Evolutionary conservation across 2,329 filamentous ascomycete species (phyloP), one percentile per base, ranked within the genome.

Genomic region (Pestalotiopsis sp.): DNA sequence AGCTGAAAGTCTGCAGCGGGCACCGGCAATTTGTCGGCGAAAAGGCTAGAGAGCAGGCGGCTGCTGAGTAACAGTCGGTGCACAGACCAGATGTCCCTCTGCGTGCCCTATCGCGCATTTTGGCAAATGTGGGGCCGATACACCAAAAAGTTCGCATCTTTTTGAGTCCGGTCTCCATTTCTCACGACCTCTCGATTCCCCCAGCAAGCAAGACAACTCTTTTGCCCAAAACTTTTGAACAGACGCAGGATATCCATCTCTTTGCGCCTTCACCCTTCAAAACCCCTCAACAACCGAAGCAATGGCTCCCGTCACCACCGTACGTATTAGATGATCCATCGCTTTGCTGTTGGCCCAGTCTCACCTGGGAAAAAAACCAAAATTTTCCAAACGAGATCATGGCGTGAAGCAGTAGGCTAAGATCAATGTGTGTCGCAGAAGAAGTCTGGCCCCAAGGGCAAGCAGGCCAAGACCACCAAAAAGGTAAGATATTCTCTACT

Each of bases 351-450:
- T 93, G 89, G 91, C 88, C 87, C 87, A 84, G 82, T 82, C 80
- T 81, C 80, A 77, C 76, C 75, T 74, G 75, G 52, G 23, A n/a
- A 59, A 60, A 7, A n/a, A n/a, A 2, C 11, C 31, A 36, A 36
- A 36, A n/a, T 52, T 52, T 52, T 59, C 27, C 45, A 20, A 74
- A 76, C 75, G 78, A 81, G 82, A 84, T 82, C 77, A 84, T 84
- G 84, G 86, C 86, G 82, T 85, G 81, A 89, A 92, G 90, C 95
- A 98, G 95, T 97, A 98, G 95, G 96, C 95, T 98, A 95, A 97
- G 89, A 87, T 84, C 84, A 84, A 83, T 81, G 82, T 84, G 79
- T 79, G 68, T 73, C 89, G 79, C 81, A 88, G 86, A 89, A 89
- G 86, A 89, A 93, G 87, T 83, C 87, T 79, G 85, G 82, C 84